Percentiles rank a stretch among this genome's conserved stretches.
Evolutionary conservation across 2,329 filamentous ascomycete genomes (phyloP).

Genomic region (Talaromyces sp.): DNA sequence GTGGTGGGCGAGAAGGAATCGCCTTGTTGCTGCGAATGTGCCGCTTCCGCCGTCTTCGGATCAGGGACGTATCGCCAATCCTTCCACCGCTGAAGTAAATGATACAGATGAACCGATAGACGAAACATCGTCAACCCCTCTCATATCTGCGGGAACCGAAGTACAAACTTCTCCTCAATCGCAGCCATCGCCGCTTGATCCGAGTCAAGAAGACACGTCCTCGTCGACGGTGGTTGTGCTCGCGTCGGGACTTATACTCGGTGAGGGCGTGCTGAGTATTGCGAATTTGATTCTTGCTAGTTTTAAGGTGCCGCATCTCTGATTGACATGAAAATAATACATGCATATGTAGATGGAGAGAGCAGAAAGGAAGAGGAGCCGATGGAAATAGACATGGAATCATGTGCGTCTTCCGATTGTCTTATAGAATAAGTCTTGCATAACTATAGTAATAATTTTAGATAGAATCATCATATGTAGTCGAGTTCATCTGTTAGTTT

Average conservation of each 20-base stretch:
- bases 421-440: no score
- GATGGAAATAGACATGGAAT: no score
- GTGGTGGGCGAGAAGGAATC: conserved; percentile 62
- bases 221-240: conserved; percentile 76
- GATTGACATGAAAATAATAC: conserved; percentile 18
- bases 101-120: background rate
- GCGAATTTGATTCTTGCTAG: conserved; percentile 81
- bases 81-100: background rate
- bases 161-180: background rate
- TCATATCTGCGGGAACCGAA: background rate
- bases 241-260: conserved; percentile 83
- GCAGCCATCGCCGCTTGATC: conserved; percentile 6
- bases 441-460: background rate
- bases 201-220: conserved; percentile 27
- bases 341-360: no score
- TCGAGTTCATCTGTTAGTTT: background rate
- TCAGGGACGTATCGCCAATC: background rate
- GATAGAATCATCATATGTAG: background rate
- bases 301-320: conserved; percentile 69
- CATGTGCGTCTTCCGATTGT: no score
- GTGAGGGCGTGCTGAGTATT: conserved; percentile 89
- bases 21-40: background rate
- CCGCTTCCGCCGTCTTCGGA: background rate
- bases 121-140: background rate
- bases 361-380: no score